Conservation (phyloP, 352 stramenopile genomes). For the Blastocystis sp. region DNA sequence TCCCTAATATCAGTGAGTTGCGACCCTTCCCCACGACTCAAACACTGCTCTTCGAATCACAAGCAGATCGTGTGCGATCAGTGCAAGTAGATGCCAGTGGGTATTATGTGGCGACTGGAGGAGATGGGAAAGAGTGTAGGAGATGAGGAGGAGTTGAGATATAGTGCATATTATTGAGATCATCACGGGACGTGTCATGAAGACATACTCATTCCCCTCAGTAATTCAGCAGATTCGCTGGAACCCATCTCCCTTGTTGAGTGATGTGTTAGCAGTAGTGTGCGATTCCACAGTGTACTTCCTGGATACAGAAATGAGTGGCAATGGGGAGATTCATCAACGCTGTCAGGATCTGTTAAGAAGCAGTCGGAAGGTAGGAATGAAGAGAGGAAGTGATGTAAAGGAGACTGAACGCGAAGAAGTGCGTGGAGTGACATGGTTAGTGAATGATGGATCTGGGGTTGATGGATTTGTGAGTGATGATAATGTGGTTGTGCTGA, state of each 20-base stretch:
- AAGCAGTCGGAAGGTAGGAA: not conserved
- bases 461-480: not conserved
- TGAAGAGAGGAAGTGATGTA: not conserved
- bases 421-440: slow-evolving; percentile 25
- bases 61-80: slow-evolving; percentile 85
- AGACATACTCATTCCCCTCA: not conserved
- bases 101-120: slow-evolving; percentile 92
- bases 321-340: slow-evolving; percentile 25
- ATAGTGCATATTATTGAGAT: slow-evolving; percentile 92
- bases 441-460: slow-evolving; percentile 4
- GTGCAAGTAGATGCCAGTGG: slow-evolving; percentile 88
- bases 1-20: slow-evolving; percentile 92
- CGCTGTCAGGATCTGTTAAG: slow-evolving; percentile 25
- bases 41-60: slow-evolving; percentile 80
- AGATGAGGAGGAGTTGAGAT: not conserved
- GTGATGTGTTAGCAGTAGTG: slow-evolving; percentile 85
- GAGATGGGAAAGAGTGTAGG: slow-evolving; percentile 79
- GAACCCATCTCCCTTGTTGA: slow-evolving; percentile 75
- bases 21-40: slow-evolving; percentile 94
- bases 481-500: slow-evolving; percentile 24
- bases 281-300: slow-evolving; percentile 59
- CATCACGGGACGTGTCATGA: slow-evolving; percentile 77
- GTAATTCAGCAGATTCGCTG: slow-evolving; percentile 56
- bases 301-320: slow-evolving; percentile 40
- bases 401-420: not conserved